A percentile compares a stretch with the other conserved stretches of the same genome.
phyloP scores from a whole-genome alignment of 306 rosid species.

The Prunus mira region DNA sequence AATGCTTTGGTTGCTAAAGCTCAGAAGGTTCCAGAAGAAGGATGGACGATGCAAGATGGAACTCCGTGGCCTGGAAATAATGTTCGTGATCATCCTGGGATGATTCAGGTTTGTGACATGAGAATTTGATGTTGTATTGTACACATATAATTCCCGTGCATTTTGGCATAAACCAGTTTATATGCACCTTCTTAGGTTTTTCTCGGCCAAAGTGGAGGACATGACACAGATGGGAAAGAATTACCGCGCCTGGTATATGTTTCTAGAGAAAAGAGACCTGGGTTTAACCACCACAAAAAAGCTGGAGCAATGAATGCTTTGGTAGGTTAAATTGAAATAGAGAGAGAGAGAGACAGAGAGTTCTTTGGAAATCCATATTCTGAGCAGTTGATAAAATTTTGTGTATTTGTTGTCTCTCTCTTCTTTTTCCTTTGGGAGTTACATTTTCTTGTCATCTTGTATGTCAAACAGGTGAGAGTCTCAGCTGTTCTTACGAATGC shows the following conservation, averaged over 20 bases:
- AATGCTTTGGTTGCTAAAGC: conserved; percentile 69
- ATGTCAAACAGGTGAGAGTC: conserved; percentile 53
- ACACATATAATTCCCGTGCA: neutral
- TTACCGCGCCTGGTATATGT: conserved; percentile 63
- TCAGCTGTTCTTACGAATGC: conserved; percentile 70
- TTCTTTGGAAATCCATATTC: neutral
- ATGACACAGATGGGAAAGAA: conserved; percentile 53
- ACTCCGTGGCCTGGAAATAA: conserved; percentile 70
- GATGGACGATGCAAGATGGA: conserved; percentile 84
- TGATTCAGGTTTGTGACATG: conserved; percentile 55
- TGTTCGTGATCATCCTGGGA: conserved; percentile 61
- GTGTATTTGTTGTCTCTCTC: neutral
- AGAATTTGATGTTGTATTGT: neutral
- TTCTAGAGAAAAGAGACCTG: conserved; percentile 69
- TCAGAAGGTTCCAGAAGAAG: conserved; percentile 63
- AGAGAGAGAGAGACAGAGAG: neutral
- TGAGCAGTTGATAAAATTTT: neutral
- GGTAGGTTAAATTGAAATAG: conserved; percentile 33
- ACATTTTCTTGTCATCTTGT: neutral
- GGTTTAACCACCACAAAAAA: conserved; percentile 58
- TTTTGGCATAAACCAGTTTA: conserved; percentile 11
- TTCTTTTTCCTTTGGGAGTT: neutral
- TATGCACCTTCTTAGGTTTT: conserved; percentile 38
- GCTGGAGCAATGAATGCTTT: conserved; percentile 73
- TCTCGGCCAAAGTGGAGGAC: conserved; percentile 51